These are phyloP conservation scores for Phytophthora sojae DNA, from an alignment of 352 stramenopile genomes.

Conservation along the genomic window DNA sequence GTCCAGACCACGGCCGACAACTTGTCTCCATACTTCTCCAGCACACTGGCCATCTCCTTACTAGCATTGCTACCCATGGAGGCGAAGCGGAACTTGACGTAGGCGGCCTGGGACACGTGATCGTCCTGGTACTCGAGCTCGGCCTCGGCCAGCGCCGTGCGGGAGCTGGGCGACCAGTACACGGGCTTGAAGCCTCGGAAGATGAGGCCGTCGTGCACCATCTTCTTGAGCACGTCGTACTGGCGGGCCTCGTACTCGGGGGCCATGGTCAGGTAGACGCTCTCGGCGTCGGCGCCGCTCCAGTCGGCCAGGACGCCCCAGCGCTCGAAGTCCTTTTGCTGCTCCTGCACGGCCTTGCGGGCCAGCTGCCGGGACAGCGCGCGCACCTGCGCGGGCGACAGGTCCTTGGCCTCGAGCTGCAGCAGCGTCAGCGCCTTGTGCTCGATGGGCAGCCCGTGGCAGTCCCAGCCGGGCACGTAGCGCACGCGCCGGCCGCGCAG, in stretches of 20 bases:
- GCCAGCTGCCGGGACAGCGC: slow-evolving; percentile 93
- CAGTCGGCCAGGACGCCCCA: slow-evolving; percentile 95
- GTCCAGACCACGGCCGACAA: slow-evolving; percentile 95
- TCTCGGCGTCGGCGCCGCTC: slow-evolving; percentile 63
- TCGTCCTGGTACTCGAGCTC: slow-evolving; percentile 99
- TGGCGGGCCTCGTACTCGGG: slow-evolving; percentile 96
- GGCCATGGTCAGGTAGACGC: slow-evolving; percentile 94
- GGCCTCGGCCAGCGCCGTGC: slow-evolving; percentile 97
- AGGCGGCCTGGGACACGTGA: slow-evolving; percentile 96
- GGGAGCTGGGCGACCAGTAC: slow-evolving; percentile 98
- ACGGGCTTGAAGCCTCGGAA: slow-evolving; percentile 98
- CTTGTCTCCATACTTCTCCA: slow-evolving; percentile 51
- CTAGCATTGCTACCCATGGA: slow-evolving; percentile 36
- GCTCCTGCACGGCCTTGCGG: slow-evolving; percentile 92
- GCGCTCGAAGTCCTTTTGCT: slow-evolving; percentile 93
- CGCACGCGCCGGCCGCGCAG: slow-evolving; percentile 93
- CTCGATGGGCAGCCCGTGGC: slow-evolving; percentile 99
- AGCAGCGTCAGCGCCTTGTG: slow-evolving; percentile 97
- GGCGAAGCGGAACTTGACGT: slow-evolving; percentile 88
- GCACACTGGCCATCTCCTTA: slow-evolving; percentile 22
- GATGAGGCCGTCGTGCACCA: slow-evolving; percentile 96
- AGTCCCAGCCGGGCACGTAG: slow-evolving; percentile 99
- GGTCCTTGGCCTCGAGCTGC: slow-evolving; percentile 54
- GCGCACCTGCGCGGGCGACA: slow-evolving; percentile 94
- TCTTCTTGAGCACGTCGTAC: slow-evolving; percentile 97